phyloP scores from a whole-genome alignment of 2,329 filamentous ascomycete genomes.

The Colletotrichum spaethianum region DNA sequence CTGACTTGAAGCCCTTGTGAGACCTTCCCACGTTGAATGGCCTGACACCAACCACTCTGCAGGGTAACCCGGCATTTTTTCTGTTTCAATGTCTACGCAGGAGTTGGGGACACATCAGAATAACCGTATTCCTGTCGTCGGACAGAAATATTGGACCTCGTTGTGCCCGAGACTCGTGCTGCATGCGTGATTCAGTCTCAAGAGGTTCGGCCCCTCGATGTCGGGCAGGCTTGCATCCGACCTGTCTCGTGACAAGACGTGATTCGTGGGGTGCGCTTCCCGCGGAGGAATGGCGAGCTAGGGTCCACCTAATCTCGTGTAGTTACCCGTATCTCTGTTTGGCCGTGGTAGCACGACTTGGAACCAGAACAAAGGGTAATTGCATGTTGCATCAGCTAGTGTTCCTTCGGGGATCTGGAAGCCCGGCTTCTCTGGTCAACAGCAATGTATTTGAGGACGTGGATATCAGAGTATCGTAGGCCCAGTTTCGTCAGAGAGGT shows the following conservation, averaged over 20 bases:
- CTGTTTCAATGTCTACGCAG: not conserved
- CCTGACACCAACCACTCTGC: not conserved
- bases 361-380: constrained; percentile 10
- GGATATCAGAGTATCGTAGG: not conserved
- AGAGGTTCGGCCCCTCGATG: no score
- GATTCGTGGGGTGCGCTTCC: not conserved
- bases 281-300: not conserved
- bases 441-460: not conserved
- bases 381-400: constrained; percentile 33
- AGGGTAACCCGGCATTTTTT: not conserved
- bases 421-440: no score
- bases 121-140: not conserved
- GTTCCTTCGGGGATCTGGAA: no score
- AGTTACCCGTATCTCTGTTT: not conserved
- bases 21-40: not conserved
- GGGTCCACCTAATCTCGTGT: constrained; percentile 23
- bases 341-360: constrained; percentile 5
- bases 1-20: not conserved
- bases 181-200: not conserved
- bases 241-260: not conserved
- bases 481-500: no score
- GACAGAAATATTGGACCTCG: constrained; percentile 8
- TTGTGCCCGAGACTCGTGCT: not conserved
- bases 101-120: not conserved
- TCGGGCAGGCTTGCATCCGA: not conserved